Percentiles rank a stretch among this genome's conserved stretches.
These are phyloP conservation scores for Fusarium sp. DNA, from an alignment of 2,329 filamentous ascomycete genomes.

Conservation along the genomic window DNA sequence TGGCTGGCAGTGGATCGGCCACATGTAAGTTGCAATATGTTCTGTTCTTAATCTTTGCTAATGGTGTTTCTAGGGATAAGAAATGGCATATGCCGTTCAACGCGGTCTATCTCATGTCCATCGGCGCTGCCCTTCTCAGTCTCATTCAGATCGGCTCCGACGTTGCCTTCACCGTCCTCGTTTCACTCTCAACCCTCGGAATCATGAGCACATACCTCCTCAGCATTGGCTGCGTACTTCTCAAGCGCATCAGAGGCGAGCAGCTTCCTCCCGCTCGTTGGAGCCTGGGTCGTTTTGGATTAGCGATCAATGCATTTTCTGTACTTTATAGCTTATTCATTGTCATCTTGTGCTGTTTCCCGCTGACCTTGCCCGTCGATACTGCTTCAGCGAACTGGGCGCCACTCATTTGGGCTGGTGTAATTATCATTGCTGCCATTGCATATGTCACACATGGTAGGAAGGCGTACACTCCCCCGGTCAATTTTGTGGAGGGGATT, in stretches of 20 bases:
- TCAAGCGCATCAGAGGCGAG: conserved; percentile 28
- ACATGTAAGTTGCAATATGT: neutral
- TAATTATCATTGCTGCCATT: conserved; percentile 14
- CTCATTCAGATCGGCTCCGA: conserved; percentile 29
- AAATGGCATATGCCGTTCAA: conserved; percentile 34
- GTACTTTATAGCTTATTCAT: conserved; percentile 33
- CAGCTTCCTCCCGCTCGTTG: conserved; percentile 19
- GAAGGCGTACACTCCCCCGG: conserved; percentile 16
- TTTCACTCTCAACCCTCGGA: conserved; percentile 22
- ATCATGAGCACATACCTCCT: conserved; percentile 32
- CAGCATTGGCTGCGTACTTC: conserved; percentile 28
- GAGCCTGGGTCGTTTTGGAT: conserved; percentile 16
- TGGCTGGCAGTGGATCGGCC: conserved; percentile 21
- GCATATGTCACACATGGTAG: conserved; percentile 18
- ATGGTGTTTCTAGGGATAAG: neutral
- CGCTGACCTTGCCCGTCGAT: conserved; percentile 12
- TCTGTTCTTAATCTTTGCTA: fast-evolving
- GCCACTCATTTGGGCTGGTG: conserved; percentile 28
- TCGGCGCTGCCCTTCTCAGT: conserved; percentile 20
- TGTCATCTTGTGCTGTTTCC: conserved; percentile 31
- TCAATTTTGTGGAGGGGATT: conserved; percentile 27
- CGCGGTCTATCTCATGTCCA: conserved; percentile 30
- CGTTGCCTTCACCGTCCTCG: conserved; percentile 20
- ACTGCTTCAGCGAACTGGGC: conserved; percentile 28
- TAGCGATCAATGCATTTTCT: conserved; percentile 24